Evolutionary conservation across 208 protist genomes (phyloP), one percentile per base, ranked within the genome.

Genomic region (Crithidia fasciculata): DNA sequence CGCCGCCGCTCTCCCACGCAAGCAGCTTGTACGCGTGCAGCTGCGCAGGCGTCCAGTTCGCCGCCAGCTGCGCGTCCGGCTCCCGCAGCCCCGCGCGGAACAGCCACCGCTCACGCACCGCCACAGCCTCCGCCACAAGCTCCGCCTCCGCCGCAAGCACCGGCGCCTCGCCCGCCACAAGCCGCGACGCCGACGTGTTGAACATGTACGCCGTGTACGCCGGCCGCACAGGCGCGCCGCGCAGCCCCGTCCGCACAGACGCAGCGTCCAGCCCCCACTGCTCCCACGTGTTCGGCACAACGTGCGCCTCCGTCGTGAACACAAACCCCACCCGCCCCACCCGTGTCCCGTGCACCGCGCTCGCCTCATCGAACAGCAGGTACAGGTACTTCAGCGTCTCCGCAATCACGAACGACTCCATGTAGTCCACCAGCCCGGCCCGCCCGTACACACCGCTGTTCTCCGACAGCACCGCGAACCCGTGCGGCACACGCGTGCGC

Each of bases 381-480:
- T 93, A 98, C 18, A 99, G 82, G 75, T 99, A 99, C 75, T 99
- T 99, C 44, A 98, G 77, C n/a, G 98, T 99, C 77, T 99, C 98
- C 0, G 89, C 78, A 15, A 98, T 59, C 41, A 98, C 89, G 77
- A 98, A 99, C 58, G 84, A 95, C 58, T 99, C 95, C 96, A 98
- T 98, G 18, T 67, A 40, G 74, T 98, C 93, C 4, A 18, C 43
- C 54, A 81, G 63, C 6, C 18, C 15, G 15, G 15, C 18, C 15
- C 50, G 50, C 6, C 50, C 6, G 15, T 55, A 18, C 15, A 8
- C 50, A 10, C 6, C 15, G 13, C 64, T 19, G 4, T 84, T 74
- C 52, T 84, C 54, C 37, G 69, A 52, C 62, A 93, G 63, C 3
- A 53, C 50, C 47, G 87, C 69, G 54, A 86, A 93, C 39, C 90